A percentile compares a stretch with the other conserved stretches of the same genome.
These are phyloP conservation scores for Quillaja saponaria DNA, from an alignment of 306 rosid genomes.

Conservation along the genomic window DNA sequence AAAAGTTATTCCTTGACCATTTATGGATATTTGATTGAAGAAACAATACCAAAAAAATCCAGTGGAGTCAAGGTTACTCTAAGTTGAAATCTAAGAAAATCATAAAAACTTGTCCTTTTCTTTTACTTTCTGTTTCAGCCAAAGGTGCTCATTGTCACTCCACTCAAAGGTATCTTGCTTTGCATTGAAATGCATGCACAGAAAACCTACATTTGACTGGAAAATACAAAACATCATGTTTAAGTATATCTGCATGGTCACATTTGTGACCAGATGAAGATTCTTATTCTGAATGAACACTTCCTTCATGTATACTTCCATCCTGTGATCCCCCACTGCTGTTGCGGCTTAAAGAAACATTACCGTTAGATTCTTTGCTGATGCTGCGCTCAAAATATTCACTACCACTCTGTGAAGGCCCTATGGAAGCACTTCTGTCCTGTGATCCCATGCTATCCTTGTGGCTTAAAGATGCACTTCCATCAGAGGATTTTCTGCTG, in stretches of 20 bases:
- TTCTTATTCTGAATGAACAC: neutral
- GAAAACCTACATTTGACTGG: slow-evolving; percentile 27
- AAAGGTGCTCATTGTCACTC: neutral
- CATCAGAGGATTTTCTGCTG: slow-evolving; percentile 20
- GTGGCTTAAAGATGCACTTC: slow-evolving; percentile 11
- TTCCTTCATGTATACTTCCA: too few relatives aligned
- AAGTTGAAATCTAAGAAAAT: slow-evolving; percentile 28
- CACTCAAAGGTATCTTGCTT: neutral
- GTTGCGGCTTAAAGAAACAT: slow-evolving; percentile 27
- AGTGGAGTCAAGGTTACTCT: slow-evolving; percentile 11
- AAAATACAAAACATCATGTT: slow-evolving; percentile 26
- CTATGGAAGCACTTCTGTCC: slow-evolving; percentile 16
- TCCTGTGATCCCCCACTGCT: slow-evolving; percentile 31
- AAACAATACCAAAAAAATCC: slow-evolving; percentile 20
- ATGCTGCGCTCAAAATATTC: slow-evolving; percentile 15
- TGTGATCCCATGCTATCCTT: slow-evolving; percentile 22
- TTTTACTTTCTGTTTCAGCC: slow-evolving; percentile 12
- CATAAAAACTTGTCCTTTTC: neutral
- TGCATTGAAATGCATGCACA: slow-evolving; percentile 21
- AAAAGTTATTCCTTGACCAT: too few relatives aligned
- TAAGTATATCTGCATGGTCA: slow-evolving; percentile 22
- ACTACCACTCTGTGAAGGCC: slow-evolving; percentile 10
- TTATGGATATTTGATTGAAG: too few relatives aligned
- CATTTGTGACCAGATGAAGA: neutral
- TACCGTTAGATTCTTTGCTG: neutral